phyloP scores from a whole-genome alignment of 179 eudicot species.

The Vitellaria paradoxa region DNA sequence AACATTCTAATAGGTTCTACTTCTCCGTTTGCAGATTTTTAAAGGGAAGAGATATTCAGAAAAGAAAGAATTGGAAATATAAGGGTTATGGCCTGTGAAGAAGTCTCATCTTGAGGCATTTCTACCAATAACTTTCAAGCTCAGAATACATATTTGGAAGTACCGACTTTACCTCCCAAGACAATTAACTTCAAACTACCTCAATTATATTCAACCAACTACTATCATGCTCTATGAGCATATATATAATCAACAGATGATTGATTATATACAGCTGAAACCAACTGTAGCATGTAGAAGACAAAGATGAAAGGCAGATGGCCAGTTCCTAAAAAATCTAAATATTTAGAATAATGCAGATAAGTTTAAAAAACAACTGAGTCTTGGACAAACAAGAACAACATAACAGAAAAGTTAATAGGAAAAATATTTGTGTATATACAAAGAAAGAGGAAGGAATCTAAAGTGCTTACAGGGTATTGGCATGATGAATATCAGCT shows the following conservation, averaged over 20 bases:
- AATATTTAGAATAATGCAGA: background rate
- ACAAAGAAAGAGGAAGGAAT: background rate
- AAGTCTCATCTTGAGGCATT: background rate
- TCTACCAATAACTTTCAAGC: background rate
- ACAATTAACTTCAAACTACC: conserved; percentile 10
- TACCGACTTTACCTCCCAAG: conserved; percentile 10
- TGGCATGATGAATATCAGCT: conserved; percentile 89
- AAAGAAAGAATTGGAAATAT: background rate
- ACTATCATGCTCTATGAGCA: background rate
- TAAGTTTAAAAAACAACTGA: no score
- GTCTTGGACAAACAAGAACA: background rate
- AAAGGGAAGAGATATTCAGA: no score
- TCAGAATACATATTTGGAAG: background rate
- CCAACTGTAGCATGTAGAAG: background rate
- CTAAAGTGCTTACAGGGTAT: conserved; percentile 46
- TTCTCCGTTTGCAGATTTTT: no score
- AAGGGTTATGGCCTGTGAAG: background rate
- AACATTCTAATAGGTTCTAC: background rate
- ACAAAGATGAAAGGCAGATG: background rate
- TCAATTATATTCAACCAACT: background rate
- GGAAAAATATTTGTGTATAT: background rate
- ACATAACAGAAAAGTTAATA: background rate
- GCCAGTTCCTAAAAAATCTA: no score
- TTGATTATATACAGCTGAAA: background rate
- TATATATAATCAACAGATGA: background rate